Percentiles rank a stretch among this genome's conserved stretches.
These are phyloP conservation scores for Helianthus annuus DNA, from an alignment of 129 eudicot species.

Conservation along the genomic window HanXRQr2.0-SUNRISE NC_035449.2:152055281-152055780, in stretches of 20 bases:
- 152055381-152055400: not conserved
- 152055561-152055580: slow-evolving; percentile 90
- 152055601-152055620: not conserved
- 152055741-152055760: not conserved
- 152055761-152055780: not conserved
- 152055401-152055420: not conserved
- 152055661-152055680: slow-evolving; percentile 89
- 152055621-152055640: not conserved
- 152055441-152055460: not conserved
- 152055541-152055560: slow-evolving; percentile 90
- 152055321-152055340: not conserved
- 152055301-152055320: not conserved
- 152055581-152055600: not conserved
- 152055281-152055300: not conserved
- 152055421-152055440: not conserved
- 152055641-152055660: slow-evolving; percentile 5
- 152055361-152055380: no score
- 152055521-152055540: slow-evolving; percentile 82
- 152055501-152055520: slow-evolving; percentile 91
- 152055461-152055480: not conserved
- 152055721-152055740: slow-evolving; percentile 86
- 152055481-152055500: slow-evolving; percentile 44
- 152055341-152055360: not conserved
- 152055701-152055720: slow-evolving; percentile 80
- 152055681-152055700: slow-evolving; percentile 96